phyloP scores from a whole-genome alignment of 495 filamentous ascomycete genomes.

The Xylaria nigripes region DNA sequence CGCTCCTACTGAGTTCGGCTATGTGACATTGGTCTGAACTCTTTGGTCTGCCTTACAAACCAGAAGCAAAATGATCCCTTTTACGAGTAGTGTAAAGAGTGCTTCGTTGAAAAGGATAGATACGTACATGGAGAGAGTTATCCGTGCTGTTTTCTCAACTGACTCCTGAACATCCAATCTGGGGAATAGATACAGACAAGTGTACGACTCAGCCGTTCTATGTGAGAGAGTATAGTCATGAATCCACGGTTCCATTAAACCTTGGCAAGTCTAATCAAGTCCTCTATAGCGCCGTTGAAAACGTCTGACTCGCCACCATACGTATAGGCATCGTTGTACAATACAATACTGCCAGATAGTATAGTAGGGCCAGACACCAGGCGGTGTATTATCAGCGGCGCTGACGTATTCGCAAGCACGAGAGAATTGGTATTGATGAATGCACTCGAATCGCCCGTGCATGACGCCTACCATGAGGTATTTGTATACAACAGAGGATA shows the following conservation, averaged over 20 bases:
- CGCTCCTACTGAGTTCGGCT: no score
- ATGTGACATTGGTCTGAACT: no score
- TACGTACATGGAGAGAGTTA: no score
- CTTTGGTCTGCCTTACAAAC: no score
- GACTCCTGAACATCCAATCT: no score
- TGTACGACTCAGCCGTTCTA: no score
- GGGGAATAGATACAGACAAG: no score
- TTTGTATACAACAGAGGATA: conserved; percentile 57
- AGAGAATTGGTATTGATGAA: conserved; percentile 48
- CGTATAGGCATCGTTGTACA: conserved; percentile 35
- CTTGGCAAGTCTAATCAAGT: background rate
- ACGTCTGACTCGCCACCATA: conserved; percentile 47
- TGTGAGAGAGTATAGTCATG: no score
- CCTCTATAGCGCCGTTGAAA: conserved; percentile 39
- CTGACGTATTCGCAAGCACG: conserved; percentile 48
- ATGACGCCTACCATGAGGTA: conserved; percentile 55
- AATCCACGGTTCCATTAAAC: conserved; percentile 1
- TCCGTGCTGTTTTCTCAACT: no score
- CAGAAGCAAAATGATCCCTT: no score
- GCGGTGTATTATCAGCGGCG: conserved; percentile 44
- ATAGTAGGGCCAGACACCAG: conserved; percentile 52
- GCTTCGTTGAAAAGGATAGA: no score
- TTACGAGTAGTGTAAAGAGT: no score
- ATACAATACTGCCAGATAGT: conserved; percentile 61
- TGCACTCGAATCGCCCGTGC: conserved; percentile 48